phyloP scores from a whole-genome alignment of 495 filamentous ascomycete genomes.

The Neurospora sp. region DNA sequence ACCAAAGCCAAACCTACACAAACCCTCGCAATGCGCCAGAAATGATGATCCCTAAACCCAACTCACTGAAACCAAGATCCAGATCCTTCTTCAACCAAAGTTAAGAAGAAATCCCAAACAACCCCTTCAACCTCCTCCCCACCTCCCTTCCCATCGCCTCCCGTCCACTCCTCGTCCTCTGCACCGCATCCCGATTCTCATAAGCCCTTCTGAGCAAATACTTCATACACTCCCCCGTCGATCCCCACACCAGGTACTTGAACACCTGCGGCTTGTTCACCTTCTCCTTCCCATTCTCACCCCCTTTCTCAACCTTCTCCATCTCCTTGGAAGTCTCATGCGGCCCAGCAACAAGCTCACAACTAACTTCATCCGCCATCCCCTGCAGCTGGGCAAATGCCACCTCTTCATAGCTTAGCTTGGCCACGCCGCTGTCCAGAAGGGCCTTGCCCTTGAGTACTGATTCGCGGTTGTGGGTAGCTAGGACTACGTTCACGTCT shows the following conservation, averaged over 20 bases:
- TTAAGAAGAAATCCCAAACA: constrained; percentile 26
- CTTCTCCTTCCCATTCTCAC: constrained; percentile 3
- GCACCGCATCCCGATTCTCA: constrained; percentile 85
- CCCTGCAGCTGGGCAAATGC: constrained; percentile 88
- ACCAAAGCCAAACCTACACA: background rate
- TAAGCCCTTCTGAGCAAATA: constrained; percentile 77
- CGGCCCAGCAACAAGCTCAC: constrained; percentile 51
- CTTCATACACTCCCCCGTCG: constrained; percentile 85
- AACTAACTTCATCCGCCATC: constrained; percentile 93
- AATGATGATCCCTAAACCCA: background rate
- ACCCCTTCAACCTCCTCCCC: constrained; percentile 44
- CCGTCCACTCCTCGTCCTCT: constrained; percentile 62
- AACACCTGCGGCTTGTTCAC: constrained; percentile 52
- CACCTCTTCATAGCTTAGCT: constrained; percentile 43
- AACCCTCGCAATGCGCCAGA: background rate
- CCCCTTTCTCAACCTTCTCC: background rate
- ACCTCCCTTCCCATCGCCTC: constrained; percentile 66
- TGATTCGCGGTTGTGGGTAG: constrained; percentile 84
- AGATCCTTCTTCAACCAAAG: no score
- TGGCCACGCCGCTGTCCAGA: constrained; percentile 12
- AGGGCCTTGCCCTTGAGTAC: constrained; percentile 56
- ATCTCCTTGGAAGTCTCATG: constrained; percentile 23
- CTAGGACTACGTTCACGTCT: constrained; percentile 61
- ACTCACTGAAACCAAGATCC: no score
- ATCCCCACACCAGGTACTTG: constrained; percentile 91